Percentiles rank a stretch among this genome's conserved stretches.
Evolutionary conservation across 225 moss, liverwort and hornwort genomes (phyloP).

Genomic region (Climacium dendroides): DNA sequence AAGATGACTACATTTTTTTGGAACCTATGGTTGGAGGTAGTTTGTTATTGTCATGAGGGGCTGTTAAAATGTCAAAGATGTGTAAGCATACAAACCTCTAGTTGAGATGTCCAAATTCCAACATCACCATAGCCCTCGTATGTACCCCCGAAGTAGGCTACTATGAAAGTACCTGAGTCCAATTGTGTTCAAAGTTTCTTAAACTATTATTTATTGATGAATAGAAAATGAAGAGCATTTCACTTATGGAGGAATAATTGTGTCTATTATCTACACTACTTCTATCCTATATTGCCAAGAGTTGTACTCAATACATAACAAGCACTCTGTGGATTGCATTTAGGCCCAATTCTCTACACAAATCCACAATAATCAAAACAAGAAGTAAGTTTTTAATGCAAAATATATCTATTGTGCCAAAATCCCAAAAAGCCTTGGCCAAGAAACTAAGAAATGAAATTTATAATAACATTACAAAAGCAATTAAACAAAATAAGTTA

Average conservation of each 20-base stretch:
- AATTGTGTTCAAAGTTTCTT: slow-evolving; percentile 11
- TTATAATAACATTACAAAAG: neutral
- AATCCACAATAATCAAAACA: neutral
- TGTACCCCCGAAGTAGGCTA: slow-evolving; percentile 68
- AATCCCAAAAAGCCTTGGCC: neutral
- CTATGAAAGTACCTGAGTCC: slow-evolving; percentile 44
- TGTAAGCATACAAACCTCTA: slow-evolving; percentile 26
- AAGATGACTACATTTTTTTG: neutral
- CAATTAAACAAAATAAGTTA: neutral
- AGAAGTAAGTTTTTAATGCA: neutral
- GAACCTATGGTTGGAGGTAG: neutral
- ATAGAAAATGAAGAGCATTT: neutral
- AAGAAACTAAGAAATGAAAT: neutral
- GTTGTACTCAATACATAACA: neutral
- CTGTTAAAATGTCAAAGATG: neutral
- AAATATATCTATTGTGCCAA: neutral
- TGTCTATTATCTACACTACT: neutral
- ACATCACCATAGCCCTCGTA: slow-evolving; percentile 64
- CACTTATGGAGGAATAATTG: neutral
- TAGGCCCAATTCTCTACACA: neutral
- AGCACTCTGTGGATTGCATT: neutral
- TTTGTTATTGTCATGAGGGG: neutral
- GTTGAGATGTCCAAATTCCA: slow-evolving; percentile 66
- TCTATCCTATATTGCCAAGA: neutral
- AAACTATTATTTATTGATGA: neutral